Base-by-base conservation (phyloP, 2,329 filamentous ascomycete genomes). In the Talaromyces atroroseus region DNA sequence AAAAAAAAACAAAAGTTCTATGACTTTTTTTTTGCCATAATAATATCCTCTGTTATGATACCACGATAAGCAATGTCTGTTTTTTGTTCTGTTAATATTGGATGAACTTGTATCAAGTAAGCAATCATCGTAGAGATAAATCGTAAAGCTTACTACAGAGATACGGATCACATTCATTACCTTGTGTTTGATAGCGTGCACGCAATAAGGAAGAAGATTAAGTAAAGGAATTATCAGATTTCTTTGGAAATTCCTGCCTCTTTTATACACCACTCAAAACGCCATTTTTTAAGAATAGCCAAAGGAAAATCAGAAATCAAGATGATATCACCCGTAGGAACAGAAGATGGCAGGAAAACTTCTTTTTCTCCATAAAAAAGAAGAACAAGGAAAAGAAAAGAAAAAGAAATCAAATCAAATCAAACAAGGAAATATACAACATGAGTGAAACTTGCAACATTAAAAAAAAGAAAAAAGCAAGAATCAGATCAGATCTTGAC, bases 401-500 rank as follows among this genome's bases (percentile, higher is more conserved):
- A 10, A 36, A 36, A 36, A 36, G 16, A 36, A 16, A 36, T 64
- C 62, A 63, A 62, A 68, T 62, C 7, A n/a, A n/a, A n/a, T n/a
- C n/a, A n/a, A n/a, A n/a, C 64, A 65, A 23, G 42, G 52, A 51
- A 46, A 56, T 34, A 51, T 46, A 47, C 29, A 57, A 42, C 20
- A 18, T 38, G 10, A 23, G 29, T 48, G 20, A 36, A 51, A 32
- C 26, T 29, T 29, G 26, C 26, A 5, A 29, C 26, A 29, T 11
- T 8, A 29, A 29, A 29, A 26, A 8, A 26, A 29, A 29, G 8
- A 8, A 8, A 21, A 36, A 38, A 34, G 38, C n/a, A 38, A 18
- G 8, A 10, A 52, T 38, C 26, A 52, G 14, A 44, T 62, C 68
- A 78, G 63, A 85, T 76, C 71, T 77, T 80, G 57, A 84, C 79